These are phyloP conservation scores for Geotrichum fermentans DNA, from an alignment of 1,139 yeast genomes.

Conservation along the genomic window DNA sequence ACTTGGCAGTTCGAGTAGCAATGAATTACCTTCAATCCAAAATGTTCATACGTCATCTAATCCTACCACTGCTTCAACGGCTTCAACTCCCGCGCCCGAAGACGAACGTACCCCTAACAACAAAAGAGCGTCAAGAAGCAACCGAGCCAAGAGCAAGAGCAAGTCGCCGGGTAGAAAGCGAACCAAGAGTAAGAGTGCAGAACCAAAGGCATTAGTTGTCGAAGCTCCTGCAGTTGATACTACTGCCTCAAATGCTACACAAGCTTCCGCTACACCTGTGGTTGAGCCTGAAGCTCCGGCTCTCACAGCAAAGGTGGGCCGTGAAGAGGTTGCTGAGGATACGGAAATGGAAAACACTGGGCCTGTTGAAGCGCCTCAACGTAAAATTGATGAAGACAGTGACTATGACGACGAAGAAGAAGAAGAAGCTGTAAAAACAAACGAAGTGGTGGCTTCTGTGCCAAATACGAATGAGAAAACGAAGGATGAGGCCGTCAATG, in stretches of 20 bases:
- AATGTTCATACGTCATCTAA: no score
- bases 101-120: neutral
- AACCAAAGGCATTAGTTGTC: neutral
- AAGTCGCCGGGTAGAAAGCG: slow-evolving; percentile 19
- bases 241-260: neutral
- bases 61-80: no score
- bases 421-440: slow-evolving; percentile 1
- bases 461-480: neutral
- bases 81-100: no score
- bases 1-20: neutral
- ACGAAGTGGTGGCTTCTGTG: neutral
- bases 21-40: neutral
- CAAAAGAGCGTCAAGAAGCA: neutral
- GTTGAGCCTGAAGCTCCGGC: slow-evolving; percentile 9
- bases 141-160: neutral
- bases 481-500: neutral
- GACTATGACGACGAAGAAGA: slow-evolving; percentile 68
- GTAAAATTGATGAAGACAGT: slow-evolving; percentile 78
- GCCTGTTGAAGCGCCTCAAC: slow-evolving; percentile 60
- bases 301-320: slow-evolving; percentile 12
- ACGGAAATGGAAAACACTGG: slow-evolving; percentile 22
- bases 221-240: slow-evolving; percentile 7
- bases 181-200: slow-evolving; percentile 15
- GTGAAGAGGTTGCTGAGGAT: slow-evolving; percentile 16
- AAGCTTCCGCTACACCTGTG: neutral